Percentiles rank a stretch among this genome's conserved stretches.
phyloP scores from a whole-genome alignment of 208 protist species.

The Trichomonas vaginalis region DNA sequence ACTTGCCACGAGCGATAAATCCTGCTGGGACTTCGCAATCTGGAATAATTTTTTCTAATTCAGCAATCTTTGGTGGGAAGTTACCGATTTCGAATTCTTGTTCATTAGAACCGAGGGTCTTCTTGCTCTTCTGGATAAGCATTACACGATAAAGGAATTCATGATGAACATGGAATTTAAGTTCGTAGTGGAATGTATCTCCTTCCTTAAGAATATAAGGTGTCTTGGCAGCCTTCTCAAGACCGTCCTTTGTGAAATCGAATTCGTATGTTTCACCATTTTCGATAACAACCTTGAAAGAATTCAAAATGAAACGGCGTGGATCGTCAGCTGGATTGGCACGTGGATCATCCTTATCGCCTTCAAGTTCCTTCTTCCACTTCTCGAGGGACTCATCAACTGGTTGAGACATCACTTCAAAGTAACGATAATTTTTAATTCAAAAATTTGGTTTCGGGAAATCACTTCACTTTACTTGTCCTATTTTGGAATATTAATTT shows the following conservation, averaged over 20 bases:
- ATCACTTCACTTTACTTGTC: no score
- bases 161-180: not conserved
- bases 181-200: not conserved
- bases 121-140: not conserved
- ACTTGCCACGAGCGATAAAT: not conserved
- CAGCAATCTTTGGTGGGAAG: slow-evolving; percentile 3
- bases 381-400: not conserved
- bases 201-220: not conserved
- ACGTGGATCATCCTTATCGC: not conserved
- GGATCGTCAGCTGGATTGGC: not conserved
- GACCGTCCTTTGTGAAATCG: not conserved
- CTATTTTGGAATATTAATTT: no score
- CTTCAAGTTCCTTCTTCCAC: not conserved
- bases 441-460: no score
- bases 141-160: not conserved
- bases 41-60: not conserved
- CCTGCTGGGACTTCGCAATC: not conserved
- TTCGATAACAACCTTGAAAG: not conserved
- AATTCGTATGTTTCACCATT: not conserved
- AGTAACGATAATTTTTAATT: no score
- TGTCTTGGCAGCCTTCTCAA: not conserved
- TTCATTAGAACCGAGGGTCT: not conserved
- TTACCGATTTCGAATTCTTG: not conserved
- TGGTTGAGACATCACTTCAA: not conserved
- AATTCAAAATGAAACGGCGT: not conserved